These are phyloP conservation scores for Fistulifera pelliculosa DNA, from an alignment of 108 stramenopile species.

Conservation along the genomic window DNA sequence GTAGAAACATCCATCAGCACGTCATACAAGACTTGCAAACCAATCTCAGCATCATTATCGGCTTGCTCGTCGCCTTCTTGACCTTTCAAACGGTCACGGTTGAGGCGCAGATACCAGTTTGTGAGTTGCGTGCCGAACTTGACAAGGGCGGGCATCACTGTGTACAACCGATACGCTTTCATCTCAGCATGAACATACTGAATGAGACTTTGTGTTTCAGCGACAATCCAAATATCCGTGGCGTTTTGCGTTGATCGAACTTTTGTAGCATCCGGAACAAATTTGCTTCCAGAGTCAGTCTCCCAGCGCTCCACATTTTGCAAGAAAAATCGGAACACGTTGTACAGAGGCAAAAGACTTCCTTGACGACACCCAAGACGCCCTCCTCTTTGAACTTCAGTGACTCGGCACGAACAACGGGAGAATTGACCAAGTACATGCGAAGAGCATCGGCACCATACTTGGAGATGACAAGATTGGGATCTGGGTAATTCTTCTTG, in stretches of 20 bases:
- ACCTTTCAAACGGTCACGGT: slow-evolving; percentile 98
- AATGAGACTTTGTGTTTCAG: slow-evolving; percentile 92
- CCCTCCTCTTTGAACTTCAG: slow-evolving; percentile 96
- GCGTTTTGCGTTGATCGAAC: slow-evolving; percentile 80
- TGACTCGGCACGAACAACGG: slow-evolving; percentile 97
- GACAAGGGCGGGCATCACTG: slow-evolving; percentile 97
- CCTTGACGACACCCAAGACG: slow-evolving; percentile 93
- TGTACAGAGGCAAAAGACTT: slow-evolving; percentile 97
- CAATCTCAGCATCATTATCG: slow-evolving; percentile 66
- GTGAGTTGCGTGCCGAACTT: slow-evolving; percentile 93
- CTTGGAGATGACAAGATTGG: slow-evolving; percentile 81
- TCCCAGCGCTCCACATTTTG: slow-evolving; percentile 89
- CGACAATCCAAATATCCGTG: slow-evolving; percentile 98
- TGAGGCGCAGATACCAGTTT: slow-evolving; percentile 99
- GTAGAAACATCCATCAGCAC: slow-evolving; percentile 88
- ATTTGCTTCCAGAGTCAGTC: slow-evolving; percentile 40
- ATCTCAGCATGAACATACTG: slow-evolving; percentile 98
- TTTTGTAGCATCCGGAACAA: slow-evolving; percentile 75
- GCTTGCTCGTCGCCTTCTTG: slow-evolving; percentile 69
- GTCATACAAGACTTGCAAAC: slow-evolving; percentile 95
- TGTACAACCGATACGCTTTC: slow-evolving; percentile 96
- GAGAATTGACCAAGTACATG: slow-evolving; percentile 99
- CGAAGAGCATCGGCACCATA: slow-evolving; percentile 99
- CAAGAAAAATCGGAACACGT: slow-evolving; percentile 96
- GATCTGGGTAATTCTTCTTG: slow-evolving; percentile 98